phyloP scores from a whole-genome alignment of 2,329 filamentous ascomycete genomes.

The Xylariaceae sp. region DNA sequence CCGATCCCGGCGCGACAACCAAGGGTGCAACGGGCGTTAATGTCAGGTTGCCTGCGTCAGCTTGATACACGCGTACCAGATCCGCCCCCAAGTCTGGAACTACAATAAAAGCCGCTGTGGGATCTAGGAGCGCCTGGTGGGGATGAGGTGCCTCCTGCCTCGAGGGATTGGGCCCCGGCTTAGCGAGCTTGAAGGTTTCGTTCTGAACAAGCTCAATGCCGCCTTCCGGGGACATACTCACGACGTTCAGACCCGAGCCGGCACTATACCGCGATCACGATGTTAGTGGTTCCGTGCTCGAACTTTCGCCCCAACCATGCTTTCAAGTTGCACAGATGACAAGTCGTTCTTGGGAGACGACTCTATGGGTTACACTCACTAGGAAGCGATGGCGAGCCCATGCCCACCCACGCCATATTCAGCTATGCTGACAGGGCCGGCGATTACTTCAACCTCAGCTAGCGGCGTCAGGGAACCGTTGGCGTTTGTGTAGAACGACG shows the following conservation, averaged over 20 bases:
- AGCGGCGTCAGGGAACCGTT: slow-evolving; percentile 57
- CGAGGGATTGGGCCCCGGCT: slow-evolving; percentile 46
- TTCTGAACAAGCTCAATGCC: slow-evolving; percentile 46
- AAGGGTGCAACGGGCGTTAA: slow-evolving; percentile 50
- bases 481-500: slow-evolving; percentile 43
- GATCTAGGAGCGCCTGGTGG: slow-evolving; percentile 69
- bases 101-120: slow-evolving; percentile 66
- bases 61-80: slow-evolving; percentile 60
- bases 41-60: slow-evolving; percentile 54
- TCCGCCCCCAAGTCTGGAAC: slow-evolving; percentile 72
- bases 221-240: slow-evolving; percentile 42
- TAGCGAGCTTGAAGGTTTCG: slow-evolving; percentile 47
- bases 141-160: slow-evolving; percentile 66
- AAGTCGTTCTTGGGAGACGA: slow-evolving; percentile 13
- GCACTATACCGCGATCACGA: slow-evolving; percentile 43
- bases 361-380: slow-evolving; percentile 36
- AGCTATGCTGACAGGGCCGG: slow-evolving; percentile 39
- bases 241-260: slow-evolving; percentile 51
- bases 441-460: slow-evolving; percentile 33
- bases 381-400: slow-evolving; percentile 40
- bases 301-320: too few species aligned
- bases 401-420: slow-evolving; percentile 37
- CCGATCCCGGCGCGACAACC: slow-evolving; percentile 56
- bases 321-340: slow-evolving; percentile 7
- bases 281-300: slow-evolving; percentile 6